Conservation (phyloP, 805 yeast genomes). For the Ogataea populi-albae region DNA sequence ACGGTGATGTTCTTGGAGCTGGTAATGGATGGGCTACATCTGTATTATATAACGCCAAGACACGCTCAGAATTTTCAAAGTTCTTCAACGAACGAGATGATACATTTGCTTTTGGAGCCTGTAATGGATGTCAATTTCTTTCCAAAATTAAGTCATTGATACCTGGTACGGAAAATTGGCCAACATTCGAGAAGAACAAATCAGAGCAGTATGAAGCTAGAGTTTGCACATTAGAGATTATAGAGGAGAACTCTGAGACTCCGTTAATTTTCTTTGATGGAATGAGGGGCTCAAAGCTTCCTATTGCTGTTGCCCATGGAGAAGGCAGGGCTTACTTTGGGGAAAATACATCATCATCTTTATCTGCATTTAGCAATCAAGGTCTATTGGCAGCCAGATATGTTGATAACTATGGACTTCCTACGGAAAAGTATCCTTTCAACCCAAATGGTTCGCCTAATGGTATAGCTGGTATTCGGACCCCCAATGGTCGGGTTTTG, state of each 20-base stretch:
- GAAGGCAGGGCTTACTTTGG: conserved; percentile 87
- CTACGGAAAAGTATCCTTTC: conserved; percentile 81
- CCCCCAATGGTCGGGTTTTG: conserved; percentile 90
- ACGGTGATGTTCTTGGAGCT: conserved; percentile 98
- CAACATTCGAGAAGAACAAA: conserved; percentile 83
- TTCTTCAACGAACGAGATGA: conserved; percentile 86
- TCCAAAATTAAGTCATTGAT: conserved; percentile 80
- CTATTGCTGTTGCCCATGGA: conserved; percentile 98
- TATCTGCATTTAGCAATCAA: conserved; percentile 46
- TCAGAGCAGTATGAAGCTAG: conserved; percentile 98
- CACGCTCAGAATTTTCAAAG: conserved; percentile 68
- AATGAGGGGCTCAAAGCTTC: conserved; percentile 91
- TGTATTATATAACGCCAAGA: conserved; percentile 75
- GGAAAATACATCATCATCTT: conserved; percentile 39
- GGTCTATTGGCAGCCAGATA: conserved; percentile 69
- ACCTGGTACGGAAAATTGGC: conserved; percentile 96
- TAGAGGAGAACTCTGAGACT: conserved; percentile 47
- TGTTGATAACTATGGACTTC: conserved; percentile 87
- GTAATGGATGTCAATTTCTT: conserved; percentile 97
- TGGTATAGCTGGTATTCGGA: conserved; percentile 89
- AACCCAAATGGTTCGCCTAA: conserved; percentile 96
- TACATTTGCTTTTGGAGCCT: conserved; percentile 96
- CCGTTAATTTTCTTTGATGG: conserved; percentile 73
- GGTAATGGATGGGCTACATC: conserved; percentile 99
- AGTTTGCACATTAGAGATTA: conserved; percentile 81